Percentiles rank a stretch among this genome's conserved stretches.
phyloP scores from a whole-genome alignment of 345 rosid genomes.

The Hevea brasiliensis region DNA sequence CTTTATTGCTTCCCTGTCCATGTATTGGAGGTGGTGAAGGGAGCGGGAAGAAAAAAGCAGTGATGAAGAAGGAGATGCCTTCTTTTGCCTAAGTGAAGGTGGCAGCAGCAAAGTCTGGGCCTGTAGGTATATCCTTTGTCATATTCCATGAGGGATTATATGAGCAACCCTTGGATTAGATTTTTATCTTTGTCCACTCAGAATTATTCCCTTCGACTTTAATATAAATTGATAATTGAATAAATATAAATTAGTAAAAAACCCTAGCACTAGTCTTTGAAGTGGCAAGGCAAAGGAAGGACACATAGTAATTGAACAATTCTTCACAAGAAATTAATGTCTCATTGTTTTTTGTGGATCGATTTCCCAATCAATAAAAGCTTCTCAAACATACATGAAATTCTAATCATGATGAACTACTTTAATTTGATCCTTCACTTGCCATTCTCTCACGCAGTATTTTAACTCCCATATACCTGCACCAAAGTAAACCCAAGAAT shows the following conservation, averaged over 20 bases:
- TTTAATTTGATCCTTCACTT: constrained; percentile 17
- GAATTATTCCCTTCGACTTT: too few relatives aligned
- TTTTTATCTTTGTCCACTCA: too few relatives aligned
- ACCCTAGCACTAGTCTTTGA: not conserved
- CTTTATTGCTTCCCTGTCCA: not conserved
- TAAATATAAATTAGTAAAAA: too few relatives aligned
- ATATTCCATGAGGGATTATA: too few relatives aligned
- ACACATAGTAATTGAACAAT: not conserved
- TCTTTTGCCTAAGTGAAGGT: constrained; percentile 17
- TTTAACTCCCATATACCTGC: constrained; percentile 61
- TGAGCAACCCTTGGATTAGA: too few relatives aligned
- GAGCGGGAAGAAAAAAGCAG: constrained; percentile 4
- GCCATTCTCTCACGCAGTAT: constrained; percentile 45
- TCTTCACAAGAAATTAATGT: not conserved
- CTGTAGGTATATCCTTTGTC: constrained; percentile 41
- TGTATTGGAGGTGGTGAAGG: not conserved
- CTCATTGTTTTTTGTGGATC: not conserved
- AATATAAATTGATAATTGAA: too few relatives aligned
- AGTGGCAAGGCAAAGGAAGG: not conserved
- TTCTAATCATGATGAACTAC: not conserved
- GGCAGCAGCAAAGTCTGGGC: constrained; percentile 19
- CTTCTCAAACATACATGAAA: not conserved
- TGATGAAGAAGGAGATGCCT: constrained; percentile 30
- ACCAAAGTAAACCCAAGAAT: not conserved
- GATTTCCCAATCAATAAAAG: not conserved